phyloP scores from a whole-genome alignment of 108 stramenopile species.

The Fragilaria crotonensis region DNA sequence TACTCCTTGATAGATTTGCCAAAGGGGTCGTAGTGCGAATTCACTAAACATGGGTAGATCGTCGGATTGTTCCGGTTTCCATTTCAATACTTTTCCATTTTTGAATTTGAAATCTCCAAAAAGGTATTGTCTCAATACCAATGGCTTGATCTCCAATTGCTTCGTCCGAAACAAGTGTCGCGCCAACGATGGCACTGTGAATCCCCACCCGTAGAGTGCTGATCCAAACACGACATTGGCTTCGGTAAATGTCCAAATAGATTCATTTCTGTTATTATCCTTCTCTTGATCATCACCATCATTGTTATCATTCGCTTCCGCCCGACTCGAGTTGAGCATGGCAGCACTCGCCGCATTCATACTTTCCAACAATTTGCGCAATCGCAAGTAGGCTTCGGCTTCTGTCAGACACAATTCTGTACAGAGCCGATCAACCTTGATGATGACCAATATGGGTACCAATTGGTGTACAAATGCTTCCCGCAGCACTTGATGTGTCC shows the following conservation, averaged over 20 bases:
- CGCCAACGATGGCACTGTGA: conserved; percentile 69
- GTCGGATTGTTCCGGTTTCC: conserved; percentile 42
- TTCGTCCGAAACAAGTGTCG: conserved; percentile 71
- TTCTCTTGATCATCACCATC: conserved; percentile 1
- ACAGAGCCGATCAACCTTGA: conserved; percentile 89
- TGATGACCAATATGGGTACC: conserved; percentile 87
- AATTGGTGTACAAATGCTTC: conserved; percentile 87
- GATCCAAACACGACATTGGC: conserved; percentile 95
- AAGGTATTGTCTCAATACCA: conserved; percentile 54
- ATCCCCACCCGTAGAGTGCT: conserved; percentile 95
- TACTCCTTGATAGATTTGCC: conserved; percentile 76
- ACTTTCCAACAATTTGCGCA: conserved; percentile 85
- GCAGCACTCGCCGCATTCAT: conserved; percentile 86
- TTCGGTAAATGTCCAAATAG: conserved; percentile 83
- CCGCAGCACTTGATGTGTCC: conserved; percentile 93
- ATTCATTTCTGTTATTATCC: conserved; percentile 17
- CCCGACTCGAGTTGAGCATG: conserved; percentile 52
- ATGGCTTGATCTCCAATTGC: conserved; percentile 62
- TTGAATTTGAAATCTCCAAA: conserved; percentile 76
- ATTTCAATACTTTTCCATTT: conserved; percentile 63
- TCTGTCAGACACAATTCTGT: conserved; percentile 66
- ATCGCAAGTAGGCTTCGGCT: conserved; percentile 85
- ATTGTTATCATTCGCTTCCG: conserved; percentile 12
- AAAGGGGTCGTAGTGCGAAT: conserved; percentile 61
- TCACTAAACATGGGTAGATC: conserved; percentile 70